These are phyloP conservation scores for Talaromyces sp. DNA, from an alignment of 2,329 filamentous ascomycete genomes.

Conservation along the genomic window DNA sequence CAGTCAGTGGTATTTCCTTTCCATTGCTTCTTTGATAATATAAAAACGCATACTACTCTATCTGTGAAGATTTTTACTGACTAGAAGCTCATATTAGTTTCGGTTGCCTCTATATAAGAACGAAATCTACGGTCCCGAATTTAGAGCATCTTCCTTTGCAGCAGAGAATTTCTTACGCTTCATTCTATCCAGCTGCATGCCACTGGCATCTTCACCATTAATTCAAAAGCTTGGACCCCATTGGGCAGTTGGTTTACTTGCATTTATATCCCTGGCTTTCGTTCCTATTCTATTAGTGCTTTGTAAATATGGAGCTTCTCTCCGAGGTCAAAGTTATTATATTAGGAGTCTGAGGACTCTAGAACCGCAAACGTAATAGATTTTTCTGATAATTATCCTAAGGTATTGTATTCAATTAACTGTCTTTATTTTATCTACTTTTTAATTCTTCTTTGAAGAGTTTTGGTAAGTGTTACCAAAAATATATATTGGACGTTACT, in stretches of 20 bases:
- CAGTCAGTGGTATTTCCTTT: neutral
- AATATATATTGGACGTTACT: neutral
- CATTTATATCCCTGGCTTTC: neutral
- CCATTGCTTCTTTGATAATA: neutral
- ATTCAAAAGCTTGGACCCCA: neutral
- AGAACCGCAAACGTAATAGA: neutral
- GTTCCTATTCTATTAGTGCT: neutral
- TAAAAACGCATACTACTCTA: neutral
- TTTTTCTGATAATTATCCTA: neutral
- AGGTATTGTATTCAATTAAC: neutral
- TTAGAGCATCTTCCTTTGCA: neutral
- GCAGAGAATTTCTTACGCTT: neutral
- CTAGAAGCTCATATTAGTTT: neutral
- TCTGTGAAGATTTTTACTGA: neutral
- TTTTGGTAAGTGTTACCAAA: neutral
- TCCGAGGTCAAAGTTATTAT: neutral
- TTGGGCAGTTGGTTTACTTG: neutral
- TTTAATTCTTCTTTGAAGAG: neutral
- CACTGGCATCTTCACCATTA: neutral
- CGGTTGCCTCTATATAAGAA: neutral
- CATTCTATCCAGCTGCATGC: neutral
- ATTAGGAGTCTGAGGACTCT: neutral
- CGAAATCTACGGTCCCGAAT: neutral
- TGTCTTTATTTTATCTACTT: neutral
- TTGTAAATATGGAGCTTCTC: neutral